Conservation (phyloP, 2,329 filamentous ascomycete genomes). For the Xylariaceae sp. region DNA sequence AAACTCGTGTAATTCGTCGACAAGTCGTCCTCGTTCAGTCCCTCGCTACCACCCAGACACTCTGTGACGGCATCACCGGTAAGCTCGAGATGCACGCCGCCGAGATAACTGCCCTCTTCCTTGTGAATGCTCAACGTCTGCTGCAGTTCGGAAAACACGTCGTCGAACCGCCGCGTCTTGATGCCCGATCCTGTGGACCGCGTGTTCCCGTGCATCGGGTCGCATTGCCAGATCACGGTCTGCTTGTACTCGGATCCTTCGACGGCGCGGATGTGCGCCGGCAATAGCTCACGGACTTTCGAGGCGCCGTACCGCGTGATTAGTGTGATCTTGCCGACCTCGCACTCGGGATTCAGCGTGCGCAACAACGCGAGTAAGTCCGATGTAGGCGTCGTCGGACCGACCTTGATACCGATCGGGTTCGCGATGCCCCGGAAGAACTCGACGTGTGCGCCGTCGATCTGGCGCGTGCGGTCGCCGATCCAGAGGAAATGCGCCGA, state of each 20-base stretch:
- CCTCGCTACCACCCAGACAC: conserved; percentile 85
- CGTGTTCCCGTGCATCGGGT: conserved; percentile 94
- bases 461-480: conserved; percentile 88
- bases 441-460: conserved; percentile 90
- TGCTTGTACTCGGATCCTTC: conserved; percentile 65
- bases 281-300: conserved; percentile 70
- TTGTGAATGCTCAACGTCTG: conserved; percentile 81
- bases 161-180: conserved; percentile 87
- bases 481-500: conserved; percentile 98
- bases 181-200: conserved; percentile 66
- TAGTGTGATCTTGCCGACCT: conserved; percentile 88
- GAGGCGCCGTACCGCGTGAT: conserved; percentile 90
- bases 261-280: conserved; percentile 82
- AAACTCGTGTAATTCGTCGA: conserved; percentile 90
- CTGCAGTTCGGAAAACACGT: conserved; percentile 82
- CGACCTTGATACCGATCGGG: conserved; percentile 94
- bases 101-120: conserved; percentile 76
- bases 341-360: conserved; percentile 73
- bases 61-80: conserved; percentile 96
- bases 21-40: conserved; percentile 80
- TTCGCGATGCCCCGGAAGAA: conserved; percentile 96
- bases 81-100: conserved; percentile 89
- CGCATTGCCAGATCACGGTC: conserved; percentile 90
- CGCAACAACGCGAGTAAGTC: conserved; percentile 78
- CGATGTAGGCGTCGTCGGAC: conserved; percentile 69